phyloP scores from a whole-genome alignment of 345 rosid genomes.

The Microcos paniculata region DNA sequence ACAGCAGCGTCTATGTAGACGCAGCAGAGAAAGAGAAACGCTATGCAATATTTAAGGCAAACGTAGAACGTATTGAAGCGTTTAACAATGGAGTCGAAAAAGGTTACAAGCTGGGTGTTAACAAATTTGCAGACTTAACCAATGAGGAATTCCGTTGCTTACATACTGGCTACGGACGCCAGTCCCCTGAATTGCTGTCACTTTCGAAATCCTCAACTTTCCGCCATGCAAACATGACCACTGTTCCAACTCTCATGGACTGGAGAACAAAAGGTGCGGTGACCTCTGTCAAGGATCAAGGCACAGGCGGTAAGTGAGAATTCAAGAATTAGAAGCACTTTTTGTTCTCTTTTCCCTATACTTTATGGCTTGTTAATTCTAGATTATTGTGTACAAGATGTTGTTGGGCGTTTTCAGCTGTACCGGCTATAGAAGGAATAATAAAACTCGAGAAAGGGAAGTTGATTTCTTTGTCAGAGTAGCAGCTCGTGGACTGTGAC shows the following conservation, averaged over 20 bases:
- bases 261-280: constrained; percentile 45
- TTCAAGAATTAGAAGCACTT: not conserved
- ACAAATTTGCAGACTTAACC: constrained; percentile 50
- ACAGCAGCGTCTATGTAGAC: constrained; percentile 34
- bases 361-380: not conserved
- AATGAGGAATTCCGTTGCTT: constrained; percentile 44
- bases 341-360: not conserved
- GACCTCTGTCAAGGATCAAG: constrained; percentile 41
- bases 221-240: constrained; percentile 30
- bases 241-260: constrained; percentile 29
- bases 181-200: constrained; percentile 10
- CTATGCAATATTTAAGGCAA: constrained; percentile 39
- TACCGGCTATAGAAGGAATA: constrained; percentile 52
- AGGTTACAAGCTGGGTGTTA: constrained; percentile 37
- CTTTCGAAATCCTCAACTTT: constrained; percentile 3
- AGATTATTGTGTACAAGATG: constrained; percentile 27
- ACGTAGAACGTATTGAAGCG: constrained; percentile 34
- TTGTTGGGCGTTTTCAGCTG: constrained; percentile 56
- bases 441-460: constrained; percentile 27
- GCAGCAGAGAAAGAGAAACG: constrained; percentile 28
- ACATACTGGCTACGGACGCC: constrained; percentile 33
- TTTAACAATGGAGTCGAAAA: constrained; percentile 30
- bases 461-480: constrained; percentile 36
- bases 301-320: constrained; percentile 34
- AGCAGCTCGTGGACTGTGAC: constrained; percentile 49